Conservation (phyloP, 345 rosid genomes). For the Linum trigynum region DNA sequence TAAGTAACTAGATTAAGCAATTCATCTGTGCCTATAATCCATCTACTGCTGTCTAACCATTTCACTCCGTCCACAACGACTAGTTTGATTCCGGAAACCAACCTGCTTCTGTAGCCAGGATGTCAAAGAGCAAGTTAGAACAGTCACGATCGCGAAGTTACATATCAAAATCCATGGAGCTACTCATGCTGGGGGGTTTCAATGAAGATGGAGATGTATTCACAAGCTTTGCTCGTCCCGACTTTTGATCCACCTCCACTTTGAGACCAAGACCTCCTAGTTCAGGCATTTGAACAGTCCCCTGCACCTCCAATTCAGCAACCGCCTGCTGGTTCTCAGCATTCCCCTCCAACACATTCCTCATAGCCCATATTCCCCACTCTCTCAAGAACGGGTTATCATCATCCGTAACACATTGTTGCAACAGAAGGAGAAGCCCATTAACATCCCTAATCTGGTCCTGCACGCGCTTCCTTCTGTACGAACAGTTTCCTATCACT, state of each 20-base stretch:
- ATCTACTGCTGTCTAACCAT: no score
- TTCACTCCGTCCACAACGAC: no score
- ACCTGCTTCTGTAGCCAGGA: no score
- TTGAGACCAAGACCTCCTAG: conserved; percentile 55
- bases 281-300: conserved; percentile 58
- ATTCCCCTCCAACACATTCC: conserved; percentile 71
- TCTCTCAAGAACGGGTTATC: conserved; percentile 71
- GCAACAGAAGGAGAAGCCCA: conserved; percentile 51
- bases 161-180: neutral
- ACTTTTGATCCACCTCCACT: conserved; percentile 54
- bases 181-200: neutral
- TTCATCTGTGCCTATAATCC: no score
- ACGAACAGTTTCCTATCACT: conserved; percentile 63
- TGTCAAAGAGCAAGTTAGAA: no score
- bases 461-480: conserved; percentile 51
- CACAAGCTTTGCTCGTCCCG: conserved; percentile 62
- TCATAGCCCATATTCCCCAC: conserved; percentile 73
- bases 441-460: conserved; percentile 57
- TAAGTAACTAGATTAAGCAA: no score
- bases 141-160: no score
- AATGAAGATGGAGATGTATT: conserved; percentile 15
- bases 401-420: conserved; percentile 65
- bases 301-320: conserved; percentile 65
- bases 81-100: no score
- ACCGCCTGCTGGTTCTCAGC: conserved; percentile 49